Conservation (phyloP, 495 filamentous ascomycete species). For the Friedmanniomyces endolithicus region DNA sequence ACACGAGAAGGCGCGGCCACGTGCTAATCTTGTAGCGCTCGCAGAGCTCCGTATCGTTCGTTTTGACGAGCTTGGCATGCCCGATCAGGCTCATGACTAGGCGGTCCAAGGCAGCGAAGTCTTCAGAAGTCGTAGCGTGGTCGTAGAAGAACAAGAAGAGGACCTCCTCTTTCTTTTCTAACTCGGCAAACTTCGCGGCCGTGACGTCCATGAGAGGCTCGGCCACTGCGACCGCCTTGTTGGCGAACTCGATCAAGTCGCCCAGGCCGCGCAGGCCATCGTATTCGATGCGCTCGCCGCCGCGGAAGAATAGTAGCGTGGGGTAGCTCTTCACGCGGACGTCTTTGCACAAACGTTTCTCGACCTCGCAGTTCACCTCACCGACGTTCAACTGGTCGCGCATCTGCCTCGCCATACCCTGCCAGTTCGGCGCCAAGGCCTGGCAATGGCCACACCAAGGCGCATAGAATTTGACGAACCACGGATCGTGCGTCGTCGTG, state of each 20-base stretch:
- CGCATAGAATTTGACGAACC: conserved; percentile 98
- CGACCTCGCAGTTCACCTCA: conserved; percentile 86
- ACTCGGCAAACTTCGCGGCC: conserved; percentile 57
- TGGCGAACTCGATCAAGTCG: conserved; percentile 73
- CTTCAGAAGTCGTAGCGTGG: conserved; percentile 79
- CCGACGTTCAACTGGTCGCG: conserved; percentile 77
- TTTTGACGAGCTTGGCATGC: conserved; percentile 83
- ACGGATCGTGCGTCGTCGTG: conserved; percentile 76
- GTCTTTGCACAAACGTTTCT: conserved; percentile 80
- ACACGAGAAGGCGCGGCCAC: conserved; percentile 83
- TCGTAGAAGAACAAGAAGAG: conserved; percentile 97
- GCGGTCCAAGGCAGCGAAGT: conserved; percentile 79
- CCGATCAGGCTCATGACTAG: conserved; percentile 77
- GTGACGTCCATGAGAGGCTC: conserved; percentile 69
- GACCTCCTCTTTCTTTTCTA: conserved; percentile 89
- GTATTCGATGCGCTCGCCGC: conserved; percentile 85
- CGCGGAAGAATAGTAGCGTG: conserved; percentile 85
- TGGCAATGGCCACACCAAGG: conserved; percentile 96
- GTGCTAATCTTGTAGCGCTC: conserved; percentile 87
- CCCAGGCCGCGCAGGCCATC: conserved; percentile 84
- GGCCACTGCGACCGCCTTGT: conserved; percentile 72
- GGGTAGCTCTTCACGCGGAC: conserved; percentile 66
- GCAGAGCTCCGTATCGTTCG: conserved; percentile 56
- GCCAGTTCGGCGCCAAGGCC: conserved; percentile 80
- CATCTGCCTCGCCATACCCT: conserved; percentile 79